phyloP scores from a whole-genome alignment of 768 basidiomycete species.

The Psilocybe cyanescens region DNA sequence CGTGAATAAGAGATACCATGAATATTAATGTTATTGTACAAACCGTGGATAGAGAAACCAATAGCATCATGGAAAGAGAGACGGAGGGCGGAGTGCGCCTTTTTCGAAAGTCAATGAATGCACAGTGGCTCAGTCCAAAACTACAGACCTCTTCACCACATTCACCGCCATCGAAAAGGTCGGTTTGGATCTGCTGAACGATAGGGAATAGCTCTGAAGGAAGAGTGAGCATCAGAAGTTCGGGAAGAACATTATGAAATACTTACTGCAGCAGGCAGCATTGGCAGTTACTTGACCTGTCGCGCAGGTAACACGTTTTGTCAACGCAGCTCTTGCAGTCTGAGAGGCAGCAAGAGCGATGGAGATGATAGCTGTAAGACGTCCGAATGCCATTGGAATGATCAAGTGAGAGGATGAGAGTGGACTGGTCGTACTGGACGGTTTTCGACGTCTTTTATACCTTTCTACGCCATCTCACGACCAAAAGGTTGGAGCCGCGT shows the following conservation, averaged over 20 bases:
- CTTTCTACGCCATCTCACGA: not conserved
- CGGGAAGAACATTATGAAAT: not conserved
- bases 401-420: not conserved
- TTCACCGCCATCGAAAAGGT: slow-evolving; percentile 34
- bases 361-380: slow-evolving; percentile 11
- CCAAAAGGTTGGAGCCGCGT: not conserved
- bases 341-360: slow-evolving; percentile 14
- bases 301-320: slow-evolving; percentile 26
- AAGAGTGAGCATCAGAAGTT: not conserved
- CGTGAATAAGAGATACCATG: not conserved
- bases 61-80: slow-evolving; percentile 24
- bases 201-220: slow-evolving; percentile 17
- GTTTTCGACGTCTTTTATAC: not conserved
- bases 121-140: slow-evolving; percentile 1
- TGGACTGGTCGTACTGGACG: not conserved
- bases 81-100: slow-evolving; percentile 22
- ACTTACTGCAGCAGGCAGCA: slow-evolving; percentile 20
- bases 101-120: not conserved
- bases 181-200: slow-evolving; percentile 31
- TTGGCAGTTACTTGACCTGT: slow-evolving; percentile 24
- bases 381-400: slow-evolving; percentile 15
- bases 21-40: not conserved
- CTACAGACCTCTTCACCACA: slow-evolving; percentile 32
- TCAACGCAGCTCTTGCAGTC: slow-evolving; percentile 15
- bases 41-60: slow-evolving; percentile 23